Conservation (phyloP, 2,329 filamentous ascomycete species). For the Orbilia javanica region DNA sequence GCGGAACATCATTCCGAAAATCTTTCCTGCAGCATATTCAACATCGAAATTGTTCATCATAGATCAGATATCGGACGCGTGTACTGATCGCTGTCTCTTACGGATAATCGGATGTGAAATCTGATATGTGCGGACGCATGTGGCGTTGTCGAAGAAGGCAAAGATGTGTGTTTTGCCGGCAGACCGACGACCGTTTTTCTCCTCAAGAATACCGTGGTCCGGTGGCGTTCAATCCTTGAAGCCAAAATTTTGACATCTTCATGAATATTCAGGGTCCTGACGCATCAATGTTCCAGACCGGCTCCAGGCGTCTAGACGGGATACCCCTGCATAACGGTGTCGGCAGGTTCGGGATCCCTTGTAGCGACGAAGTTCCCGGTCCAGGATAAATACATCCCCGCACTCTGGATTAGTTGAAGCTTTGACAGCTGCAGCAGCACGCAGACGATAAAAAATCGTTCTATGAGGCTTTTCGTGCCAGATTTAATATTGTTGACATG, state of each 20-base stretch:
- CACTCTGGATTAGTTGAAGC: neutral
- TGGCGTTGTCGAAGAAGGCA: neutral
- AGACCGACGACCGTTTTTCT: neutral
- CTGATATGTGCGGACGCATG: neutral
- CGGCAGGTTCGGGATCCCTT: neutral
- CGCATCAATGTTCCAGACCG: neutral
- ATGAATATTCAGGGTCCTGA: neutral
- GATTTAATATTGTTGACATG: neutral
- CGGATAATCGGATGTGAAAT: constrained; percentile 16
- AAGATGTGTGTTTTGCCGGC: neutral
- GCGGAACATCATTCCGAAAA: constrained; percentile 11
- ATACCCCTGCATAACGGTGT: constrained; percentile 1
- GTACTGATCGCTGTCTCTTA: neutral
- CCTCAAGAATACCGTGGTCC: neutral
- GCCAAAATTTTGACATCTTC: neutral
- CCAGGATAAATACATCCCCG: constrained; percentile 6
- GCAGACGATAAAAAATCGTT: neutral
- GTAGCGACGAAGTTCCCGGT: neutral
- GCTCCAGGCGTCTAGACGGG: neutral
- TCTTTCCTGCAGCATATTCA: neutral
- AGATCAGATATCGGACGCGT: neutral
- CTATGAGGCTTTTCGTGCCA: neutral
- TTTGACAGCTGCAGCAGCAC: too few relatives aligned
- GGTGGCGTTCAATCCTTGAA: constrained; percentile 15
- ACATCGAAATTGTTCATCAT: neutral